phyloP scores from a whole-genome alignment of 352 stramenopile species.

The Peronospora belbahrii region DNA sequence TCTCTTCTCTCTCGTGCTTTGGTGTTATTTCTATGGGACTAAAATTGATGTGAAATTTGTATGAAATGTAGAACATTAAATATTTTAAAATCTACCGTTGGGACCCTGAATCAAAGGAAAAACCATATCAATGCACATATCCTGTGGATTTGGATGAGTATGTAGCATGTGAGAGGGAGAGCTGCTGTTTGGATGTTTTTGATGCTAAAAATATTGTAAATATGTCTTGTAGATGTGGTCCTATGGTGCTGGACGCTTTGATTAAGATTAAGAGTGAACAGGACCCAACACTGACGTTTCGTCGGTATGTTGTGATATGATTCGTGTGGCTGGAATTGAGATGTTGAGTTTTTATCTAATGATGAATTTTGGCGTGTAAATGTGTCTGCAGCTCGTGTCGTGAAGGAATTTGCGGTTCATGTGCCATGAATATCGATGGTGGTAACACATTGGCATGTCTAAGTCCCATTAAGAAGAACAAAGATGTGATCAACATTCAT shows the following conservation, averaged over 20 bases:
- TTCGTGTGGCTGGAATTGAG: too few relatives aligned
- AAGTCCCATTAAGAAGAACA: slow-evolving; percentile 92
- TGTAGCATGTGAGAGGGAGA: slow-evolving; percentile 15
- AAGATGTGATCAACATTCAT: slow-evolving; percentile 95
- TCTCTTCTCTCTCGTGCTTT: too few relatives aligned
- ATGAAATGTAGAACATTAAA: slow-evolving; percentile 94
- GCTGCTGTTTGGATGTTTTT: background rate
- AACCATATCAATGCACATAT: slow-evolving; percentile 94
- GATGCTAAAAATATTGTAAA: too few relatives aligned
- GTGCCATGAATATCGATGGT: slow-evolving; percentile 99
- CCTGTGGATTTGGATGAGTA: slow-evolving; percentile 96
- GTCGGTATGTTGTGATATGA: slow-evolving; percentile 44
- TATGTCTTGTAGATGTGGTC: slow-evolving; percentile 75
- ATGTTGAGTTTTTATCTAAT: slow-evolving; percentile 1
- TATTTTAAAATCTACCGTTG: slow-evolving; percentile 99
- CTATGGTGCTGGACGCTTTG: slow-evolving; percentile 99
- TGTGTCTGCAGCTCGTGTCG: slow-evolving; percentile 86
- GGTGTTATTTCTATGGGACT: too few relatives aligned
- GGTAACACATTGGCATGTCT: slow-evolving; percentile 98
- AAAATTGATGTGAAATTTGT: too few relatives aligned
- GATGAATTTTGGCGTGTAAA: background rate
- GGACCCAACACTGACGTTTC: slow-evolving; percentile 97
- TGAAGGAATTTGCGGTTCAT: slow-evolving; percentile 99
- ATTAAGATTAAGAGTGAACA: slow-evolving; percentile 99
- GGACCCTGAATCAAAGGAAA: slow-evolving; percentile 92